phyloP scores from a whole-genome alignment of 164 flowering plant genomes.

The Houttuynia cordata region DNA sequence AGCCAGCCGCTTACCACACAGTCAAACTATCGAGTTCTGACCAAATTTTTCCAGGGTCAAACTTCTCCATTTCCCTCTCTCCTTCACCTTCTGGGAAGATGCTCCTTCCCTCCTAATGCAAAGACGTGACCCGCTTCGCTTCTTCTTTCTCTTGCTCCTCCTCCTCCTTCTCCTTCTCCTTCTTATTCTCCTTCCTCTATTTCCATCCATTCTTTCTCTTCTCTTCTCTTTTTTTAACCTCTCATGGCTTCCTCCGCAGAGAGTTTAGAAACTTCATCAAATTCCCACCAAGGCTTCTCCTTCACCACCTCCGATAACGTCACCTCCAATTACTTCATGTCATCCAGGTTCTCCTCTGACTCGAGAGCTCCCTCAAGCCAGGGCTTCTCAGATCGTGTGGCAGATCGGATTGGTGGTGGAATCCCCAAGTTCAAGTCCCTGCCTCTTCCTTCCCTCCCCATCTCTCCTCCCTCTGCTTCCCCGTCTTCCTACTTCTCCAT shows the following conservation, averaged over 20 bases:
- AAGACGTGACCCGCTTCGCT: constrained; percentile 12
- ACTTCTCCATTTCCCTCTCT: constrained; percentile 4
- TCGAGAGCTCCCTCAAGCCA: constrained; percentile 3
- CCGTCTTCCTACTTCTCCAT: constrained; percentile 49
- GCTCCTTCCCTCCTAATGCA: constrained; percentile 3
- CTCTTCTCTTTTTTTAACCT: constrained; percentile 5
- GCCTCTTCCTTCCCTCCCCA: constrained; percentile 42
- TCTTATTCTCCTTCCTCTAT: not conserved
- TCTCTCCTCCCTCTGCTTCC: constrained; percentile 46
- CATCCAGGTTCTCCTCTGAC: constrained; percentile 12
- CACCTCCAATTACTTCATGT: constrained; percentile 19
- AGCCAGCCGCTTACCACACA: constrained; percentile 8
- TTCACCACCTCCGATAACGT: constrained; percentile 8
- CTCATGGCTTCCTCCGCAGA: constrained; percentile 32
- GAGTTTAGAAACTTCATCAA: constrained; percentile 26
- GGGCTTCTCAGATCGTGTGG: constrained; percentile 19
- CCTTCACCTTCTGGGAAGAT: constrained; percentile 15
- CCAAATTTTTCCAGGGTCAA: constrained; percentile 14
- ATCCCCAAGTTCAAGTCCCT: constrained; percentile 49
- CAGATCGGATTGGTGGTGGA: constrained; percentile 17
- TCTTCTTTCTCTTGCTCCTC: constrained; percentile 1
- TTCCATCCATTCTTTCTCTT: not conserved
- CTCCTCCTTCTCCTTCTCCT: not conserved
- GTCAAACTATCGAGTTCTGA: constrained; percentile 45
- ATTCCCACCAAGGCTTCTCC: constrained; percentile 22